Base-by-base conservation (phyloP, 2,329 filamentous ascomycete species). In the Pseudocercospora pini-densiflorae region DNA sequence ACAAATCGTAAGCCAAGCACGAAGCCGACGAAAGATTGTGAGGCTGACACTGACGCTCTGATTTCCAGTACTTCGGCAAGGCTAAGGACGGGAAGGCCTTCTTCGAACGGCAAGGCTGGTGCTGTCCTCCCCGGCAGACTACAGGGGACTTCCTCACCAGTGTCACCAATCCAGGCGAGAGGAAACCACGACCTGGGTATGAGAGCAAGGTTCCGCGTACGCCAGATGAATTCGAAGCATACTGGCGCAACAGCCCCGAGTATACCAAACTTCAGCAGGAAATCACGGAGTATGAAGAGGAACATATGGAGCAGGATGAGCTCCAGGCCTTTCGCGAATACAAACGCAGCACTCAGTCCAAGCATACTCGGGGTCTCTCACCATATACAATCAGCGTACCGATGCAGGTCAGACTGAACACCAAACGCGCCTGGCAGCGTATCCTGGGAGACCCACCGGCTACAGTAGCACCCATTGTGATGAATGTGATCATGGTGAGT, bases 111-210 rank as follows among this genome's bases (percentile, higher is more conserved):
- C 87, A 90, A 78, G 91, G 91, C 49, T 94, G 87, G 84, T 76
- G 85, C 33, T 92, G 90, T 71, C 89, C 89, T 0, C 77, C 83
- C 2, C 84, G 90, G 2, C 89, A 92, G 74, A 92, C 89, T 0
- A 89, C 87, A 0, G 88, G 85, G 1, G 90, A 92, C 72, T 92
- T 92, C 73, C 79, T 92, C 10, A 92, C 90, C 0, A 88, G 87
- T 0, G 81, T 92, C 27, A 92, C 90, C 0, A 90, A 89, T 70
- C 87, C 88, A 0, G 76, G 79, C 0, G 89, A 92, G 77, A 84
- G 90, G 29, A 79, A 80, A 53, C 77, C 85, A 0, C 81, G 82
- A 1, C 72, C 82, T 6, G 90, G 90, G 0, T 89, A 86, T 78
- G 88, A 91, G 71, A 78, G 82, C 64, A 81, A 80, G 59, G 87